Conservation (phyloP, 2,329 filamentous ascomycete genomes). For the Fusarium foetens region DNA sequence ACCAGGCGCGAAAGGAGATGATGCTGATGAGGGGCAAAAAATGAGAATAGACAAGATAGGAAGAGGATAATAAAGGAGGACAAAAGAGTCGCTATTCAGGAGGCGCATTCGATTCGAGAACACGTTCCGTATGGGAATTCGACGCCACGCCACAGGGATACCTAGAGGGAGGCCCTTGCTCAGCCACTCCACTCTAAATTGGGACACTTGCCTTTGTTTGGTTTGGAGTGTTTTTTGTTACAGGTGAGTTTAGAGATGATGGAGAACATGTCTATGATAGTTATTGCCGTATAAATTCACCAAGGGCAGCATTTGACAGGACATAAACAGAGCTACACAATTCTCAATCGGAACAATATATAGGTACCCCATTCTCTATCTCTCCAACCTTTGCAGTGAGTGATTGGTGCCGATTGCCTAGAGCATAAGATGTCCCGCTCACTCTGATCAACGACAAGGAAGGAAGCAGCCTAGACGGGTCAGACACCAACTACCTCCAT, state of each 20-base stretch:
- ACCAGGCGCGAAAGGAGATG: conserved; percentile 30
- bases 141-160: conserved; percentile 26
- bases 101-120: conserved; percentile 38
- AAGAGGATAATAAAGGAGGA: conserved; percentile 21
- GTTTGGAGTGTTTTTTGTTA: conserved; percentile 3
- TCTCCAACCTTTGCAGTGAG: background rate
- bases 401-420: background rate
- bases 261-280: background rate
- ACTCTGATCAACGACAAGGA: background rate
- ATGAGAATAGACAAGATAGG: conserved; percentile 14
- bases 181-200: conserved; percentile 31
- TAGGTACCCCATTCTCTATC: background rate
- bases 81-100: conserved; percentile 26
- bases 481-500: background rate
- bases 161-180: conserved; percentile 9
- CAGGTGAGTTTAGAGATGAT: background rate
- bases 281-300: background rate
- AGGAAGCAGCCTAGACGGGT: background rate
- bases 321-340: background rate
- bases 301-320: background rate
- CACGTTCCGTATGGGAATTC: conserved; percentile 35
- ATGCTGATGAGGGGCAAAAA: conserved; percentile 27
- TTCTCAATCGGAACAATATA: no score
- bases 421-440: background rate
- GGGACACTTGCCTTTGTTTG: conserved; percentile 19